phyloP scores from a whole-genome alignment of 2,329 filamentous ascomycete species.

The Colletotrichum siamense region DNA sequence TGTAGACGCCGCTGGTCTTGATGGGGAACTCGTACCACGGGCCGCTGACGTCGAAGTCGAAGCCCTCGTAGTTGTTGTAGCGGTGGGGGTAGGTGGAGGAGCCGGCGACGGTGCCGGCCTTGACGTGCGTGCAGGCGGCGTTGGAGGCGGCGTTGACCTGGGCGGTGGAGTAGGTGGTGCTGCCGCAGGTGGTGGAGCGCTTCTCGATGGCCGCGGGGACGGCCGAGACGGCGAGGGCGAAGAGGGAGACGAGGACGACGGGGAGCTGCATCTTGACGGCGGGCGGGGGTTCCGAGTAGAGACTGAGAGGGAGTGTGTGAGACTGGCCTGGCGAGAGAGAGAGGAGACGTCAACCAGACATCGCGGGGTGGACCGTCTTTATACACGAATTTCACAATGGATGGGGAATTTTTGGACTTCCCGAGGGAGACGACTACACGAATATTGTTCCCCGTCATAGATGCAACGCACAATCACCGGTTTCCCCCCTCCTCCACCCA shows the following conservation, averaged over 20 bases:
- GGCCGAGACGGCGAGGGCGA: conserved; percentile 17
- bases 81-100: conserved; percentile 57
- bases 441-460: neutral
- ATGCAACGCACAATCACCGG: neutral
- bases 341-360: neutral
- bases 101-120: conserved; percentile 40
- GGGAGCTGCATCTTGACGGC: conserved; percentile 19
- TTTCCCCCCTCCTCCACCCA: neutral
- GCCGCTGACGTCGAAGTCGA: conserved; percentile 60
- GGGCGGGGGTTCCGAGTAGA: neutral
- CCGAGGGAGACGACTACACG: neutral
- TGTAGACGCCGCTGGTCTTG: conserved; percentile 59
- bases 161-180: conserved; percentile 54
- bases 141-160: conserved; percentile 56
- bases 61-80: conserved; percentile 70
- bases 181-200: conserved; percentile 58
- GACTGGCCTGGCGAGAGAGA: neutral
- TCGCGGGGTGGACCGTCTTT: neutral
- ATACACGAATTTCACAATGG: neutral
- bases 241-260: conserved; percentile 17
- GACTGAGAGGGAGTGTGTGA: neutral
- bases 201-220: conserved; percentile 15
- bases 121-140: conserved; percentile 58
- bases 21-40: conserved; percentile 72
- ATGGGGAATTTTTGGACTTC: neutral